Conservation (phyloP, 768 basidiomycete species). For the Russula abietina region DNA sequence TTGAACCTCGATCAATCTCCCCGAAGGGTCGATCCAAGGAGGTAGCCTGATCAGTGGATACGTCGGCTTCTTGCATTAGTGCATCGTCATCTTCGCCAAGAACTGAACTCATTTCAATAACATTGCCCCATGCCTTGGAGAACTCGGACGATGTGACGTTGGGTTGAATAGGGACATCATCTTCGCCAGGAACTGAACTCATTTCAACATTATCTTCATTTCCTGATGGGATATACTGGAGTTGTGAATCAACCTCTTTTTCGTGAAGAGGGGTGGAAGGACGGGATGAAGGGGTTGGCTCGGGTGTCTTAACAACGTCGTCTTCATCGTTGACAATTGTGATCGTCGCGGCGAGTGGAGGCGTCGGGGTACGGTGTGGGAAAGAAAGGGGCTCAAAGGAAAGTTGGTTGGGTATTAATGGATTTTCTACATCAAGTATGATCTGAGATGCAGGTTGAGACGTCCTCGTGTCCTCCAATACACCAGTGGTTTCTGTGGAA, state of each 20-base stretch:
- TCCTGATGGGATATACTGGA: background rate
- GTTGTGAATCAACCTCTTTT: background rate
- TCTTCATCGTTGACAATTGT: constrained; percentile 12
- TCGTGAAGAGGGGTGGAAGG: background rate
- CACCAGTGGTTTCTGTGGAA: background rate
- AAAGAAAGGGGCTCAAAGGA: constrained; percentile 11
- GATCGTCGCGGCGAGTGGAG: constrained; percentile 18
- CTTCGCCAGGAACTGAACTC: background rate
- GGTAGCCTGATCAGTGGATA: constrained; percentile 7
- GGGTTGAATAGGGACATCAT: background rate
- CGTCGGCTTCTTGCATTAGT: background rate
- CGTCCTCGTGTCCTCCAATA: background rate
- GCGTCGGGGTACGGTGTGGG: constrained; percentile 19
- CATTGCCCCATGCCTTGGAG: background rate
- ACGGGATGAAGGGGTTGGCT: background rate
- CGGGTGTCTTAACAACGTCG: background rate
- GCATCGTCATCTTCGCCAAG: constrained; percentile 2
- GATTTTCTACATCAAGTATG: background rate
- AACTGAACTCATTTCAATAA: background rate
- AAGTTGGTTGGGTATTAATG: background rate
- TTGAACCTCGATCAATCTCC: background rate
- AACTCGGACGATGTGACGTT: background rate
- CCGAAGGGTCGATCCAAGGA: constrained; percentile 4
- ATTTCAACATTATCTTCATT: background rate
- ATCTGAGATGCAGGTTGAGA: background rate